Evolutionary conservation across 495 filamentous ascomycete genomes (phyloP), one percentile per base, ranked within the genome.

Genomic region (Neurospora sp.): DNA sequence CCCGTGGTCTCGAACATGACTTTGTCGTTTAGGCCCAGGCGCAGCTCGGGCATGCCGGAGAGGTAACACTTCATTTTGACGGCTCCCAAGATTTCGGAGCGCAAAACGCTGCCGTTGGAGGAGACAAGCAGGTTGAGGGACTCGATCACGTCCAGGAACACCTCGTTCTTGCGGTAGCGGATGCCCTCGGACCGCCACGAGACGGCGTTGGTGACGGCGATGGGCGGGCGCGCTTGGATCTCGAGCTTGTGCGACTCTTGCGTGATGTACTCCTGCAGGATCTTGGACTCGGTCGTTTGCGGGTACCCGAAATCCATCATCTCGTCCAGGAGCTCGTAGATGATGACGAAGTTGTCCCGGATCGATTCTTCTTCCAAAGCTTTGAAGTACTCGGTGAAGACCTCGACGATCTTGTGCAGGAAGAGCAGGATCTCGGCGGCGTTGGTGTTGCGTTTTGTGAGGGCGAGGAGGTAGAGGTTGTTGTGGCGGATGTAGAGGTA

Each of bases 231-330:
- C 20, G 96, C 96, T 87, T 98, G 96, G 54, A 98, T 90, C 79
- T 99, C 96, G 31, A 99, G 89, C 83, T 98, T 99, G 85, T 98
- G 96, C 72, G 93, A 97, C 85, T 99, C 96, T 85, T 99, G 96
- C 39, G 96, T 99, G 83, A 99, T 99, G 85, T 98, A 98, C 86
- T 99, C 96, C 85, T 98, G 96, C 74, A 99, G 85, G 80, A 99
- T 99, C 88, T 99, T 99, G 84, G 89, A 94, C 83, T 99, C 96
- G 71, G 96, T 99, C 27, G 96, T 99, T 83, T 99, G 96, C 20
- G 96, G 96, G 82, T 99, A 97, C 70, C 96, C 96, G 85, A 98
- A 99, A 82, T 99, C 96, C 96, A 99, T 99, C 96, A 99, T 99
- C 85, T 99, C 96, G 81, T 99, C 96, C 75, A 99, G 89, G 71